Percentiles rank a stretch among this genome's conserved stretches.
Evolutionary conservation across 495 filamentous ascomycete genomes (phyloP).

Genomic region (Cetradonia linearis): DNA sequence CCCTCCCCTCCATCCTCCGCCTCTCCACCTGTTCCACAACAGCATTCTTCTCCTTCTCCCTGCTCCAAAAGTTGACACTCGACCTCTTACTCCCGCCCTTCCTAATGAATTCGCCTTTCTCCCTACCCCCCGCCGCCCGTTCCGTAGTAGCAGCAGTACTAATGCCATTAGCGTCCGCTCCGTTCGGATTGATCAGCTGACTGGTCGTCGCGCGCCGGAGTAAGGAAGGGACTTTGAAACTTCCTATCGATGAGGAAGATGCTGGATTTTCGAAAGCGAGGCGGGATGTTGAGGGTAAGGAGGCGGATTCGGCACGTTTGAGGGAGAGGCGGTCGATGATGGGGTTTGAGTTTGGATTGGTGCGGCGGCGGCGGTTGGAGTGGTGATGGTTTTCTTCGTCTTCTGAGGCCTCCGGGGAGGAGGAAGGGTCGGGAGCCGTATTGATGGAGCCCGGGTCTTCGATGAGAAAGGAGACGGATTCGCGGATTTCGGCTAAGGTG

Average conservation of each 20-base stretch:
- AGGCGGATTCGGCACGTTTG: conserved; percentile 53
- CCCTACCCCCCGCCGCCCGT: conserved; percentile 31
- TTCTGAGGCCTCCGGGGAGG: conserved; percentile 32
- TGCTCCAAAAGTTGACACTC: conserved; percentile 71
- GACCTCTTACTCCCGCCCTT: conserved; percentile 57
- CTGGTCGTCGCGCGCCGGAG: conserved; percentile 67
- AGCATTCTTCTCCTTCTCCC: conserved; percentile 55
- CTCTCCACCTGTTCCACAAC: conserved; percentile 50
- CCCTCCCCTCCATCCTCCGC: conserved; percentile 55
- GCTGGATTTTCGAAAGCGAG: conserved; percentile 52
- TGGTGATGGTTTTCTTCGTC: conserved; percentile 34
- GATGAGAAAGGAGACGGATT: conserved; percentile 69
- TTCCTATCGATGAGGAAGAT: conserved; percentile 30
- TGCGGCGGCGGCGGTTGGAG: conserved; percentile 36
- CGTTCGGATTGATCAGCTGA: conserved; percentile 39
- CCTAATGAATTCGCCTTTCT: conserved; percentile 34
- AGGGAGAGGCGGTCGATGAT: conserved; percentile 77
- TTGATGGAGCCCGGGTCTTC: conserved; percentile 55
- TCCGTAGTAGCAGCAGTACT: conserved; percentile 31
- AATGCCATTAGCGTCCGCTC: conserved; percentile 29
- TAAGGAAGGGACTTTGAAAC: conserved; percentile 67
- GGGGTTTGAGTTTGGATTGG: conserved; percentile 30
- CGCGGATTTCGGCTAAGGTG: conserved; percentile 66
- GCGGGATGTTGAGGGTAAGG: conserved; percentile 35
- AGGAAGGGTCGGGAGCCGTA: conserved; percentile 30